Percentiles rank a stretch among this genome's conserved stretches.
phyloP scores from a whole-genome alignment of 495 filamentous ascomycete species.

The Usnea hakonensis region DNA sequence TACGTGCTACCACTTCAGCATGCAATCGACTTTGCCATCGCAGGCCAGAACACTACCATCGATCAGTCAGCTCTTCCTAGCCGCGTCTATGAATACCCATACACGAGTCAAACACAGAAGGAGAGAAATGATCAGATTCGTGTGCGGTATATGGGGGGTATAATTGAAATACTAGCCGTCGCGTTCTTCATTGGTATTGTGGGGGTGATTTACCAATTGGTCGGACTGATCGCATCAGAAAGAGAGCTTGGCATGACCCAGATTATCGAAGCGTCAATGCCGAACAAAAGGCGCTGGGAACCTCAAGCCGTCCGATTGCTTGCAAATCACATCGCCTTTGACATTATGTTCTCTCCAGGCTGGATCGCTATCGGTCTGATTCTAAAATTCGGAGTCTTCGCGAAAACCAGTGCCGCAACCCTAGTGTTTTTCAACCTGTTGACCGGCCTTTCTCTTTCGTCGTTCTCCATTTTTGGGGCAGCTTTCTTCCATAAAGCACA shows the following conservation, averaged over 20 bases:
- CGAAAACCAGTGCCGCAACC: slow-evolving; percentile 49
- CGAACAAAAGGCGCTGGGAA: slow-evolving; percentile 54
- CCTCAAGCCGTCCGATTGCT: slow-evolving; percentile 59
- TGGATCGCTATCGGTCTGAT: slow-evolving; percentile 64
- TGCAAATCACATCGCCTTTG: slow-evolving; percentile 61
- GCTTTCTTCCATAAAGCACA: slow-evolving; percentile 72
- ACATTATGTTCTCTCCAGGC: slow-evolving; percentile 56
- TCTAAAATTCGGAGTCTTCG: slow-evolving; percentile 53
- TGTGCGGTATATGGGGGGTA: slow-evolving; percentile 55
- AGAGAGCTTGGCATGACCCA: slow-evolving; percentile 73
- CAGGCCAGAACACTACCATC: slow-evolving; percentile 38
- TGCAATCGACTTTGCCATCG: slow-evolving; percentile 67
- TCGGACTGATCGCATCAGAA: slow-evolving; percentile 68
- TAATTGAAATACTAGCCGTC: slow-evolving; percentile 58
- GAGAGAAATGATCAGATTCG: slow-evolving; percentile 55
- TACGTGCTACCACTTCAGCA: slow-evolving; percentile 72
- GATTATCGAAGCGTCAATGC: slow-evolving; percentile 76
- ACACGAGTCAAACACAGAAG: slow-evolving; percentile 57
- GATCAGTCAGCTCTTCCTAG: slow-evolving; percentile 36
- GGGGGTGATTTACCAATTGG: slow-evolving; percentile 66
- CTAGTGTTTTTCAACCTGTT: slow-evolving; percentile 57
- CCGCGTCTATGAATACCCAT: slow-evolving; percentile 58
- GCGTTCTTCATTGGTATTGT: slow-evolving; percentile 60
- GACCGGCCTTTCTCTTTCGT: slow-evolving; percentile 54
- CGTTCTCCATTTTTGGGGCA: slow-evolving; percentile 61